Evolutionary conservation across 352 stramenopile species (phyloP).

Genomic region (Phytopythium cucurbitacearum): DNA sequence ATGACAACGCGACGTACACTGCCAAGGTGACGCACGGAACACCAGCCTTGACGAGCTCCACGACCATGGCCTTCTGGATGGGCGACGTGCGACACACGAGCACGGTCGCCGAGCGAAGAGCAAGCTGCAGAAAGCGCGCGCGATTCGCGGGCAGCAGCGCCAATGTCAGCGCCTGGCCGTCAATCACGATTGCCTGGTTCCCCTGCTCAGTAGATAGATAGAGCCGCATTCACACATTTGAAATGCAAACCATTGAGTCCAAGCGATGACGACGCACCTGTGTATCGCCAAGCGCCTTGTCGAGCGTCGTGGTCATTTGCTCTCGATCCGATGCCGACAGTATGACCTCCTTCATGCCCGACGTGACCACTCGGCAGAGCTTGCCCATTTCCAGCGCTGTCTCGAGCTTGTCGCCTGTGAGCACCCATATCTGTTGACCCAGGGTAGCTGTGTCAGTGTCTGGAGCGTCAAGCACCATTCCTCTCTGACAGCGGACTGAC

Average conservation of each 20-base stretch:
- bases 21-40: conserved; percentile 88
- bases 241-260: not conserved
- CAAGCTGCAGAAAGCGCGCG: conserved; percentile 59
- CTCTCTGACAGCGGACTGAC: conserved; percentile 36
- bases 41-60: conserved; percentile 91
- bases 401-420: conserved; percentile 98
- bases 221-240: not conserved
- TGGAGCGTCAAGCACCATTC: not conserved
- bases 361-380: conserved; percentile 78
- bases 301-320: conserved; percentile 48
- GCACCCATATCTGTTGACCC: conserved; percentile 82
- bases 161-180: conserved; percentile 55
- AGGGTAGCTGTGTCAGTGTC: not conserved
- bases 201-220: conserved; percentile 21
- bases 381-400: conserved; percentile 98
- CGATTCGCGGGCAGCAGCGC: conserved; percentile 52
- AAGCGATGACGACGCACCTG: conserved; percentile 15
- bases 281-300: conserved; percentile 40
- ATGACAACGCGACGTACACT: conserved; percentile 64
- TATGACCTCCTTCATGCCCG: conserved; percentile 78
- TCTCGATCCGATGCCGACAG: conserved; percentile 36
- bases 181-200: conserved; percentile 64
- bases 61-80: conserved; percentile 88
- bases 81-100: conserved; percentile 88
- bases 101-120: conserved; percentile 74